Conservation (phyloP, 768 basidiomycete genomes). For the Phallus indusiatus region DNA sequence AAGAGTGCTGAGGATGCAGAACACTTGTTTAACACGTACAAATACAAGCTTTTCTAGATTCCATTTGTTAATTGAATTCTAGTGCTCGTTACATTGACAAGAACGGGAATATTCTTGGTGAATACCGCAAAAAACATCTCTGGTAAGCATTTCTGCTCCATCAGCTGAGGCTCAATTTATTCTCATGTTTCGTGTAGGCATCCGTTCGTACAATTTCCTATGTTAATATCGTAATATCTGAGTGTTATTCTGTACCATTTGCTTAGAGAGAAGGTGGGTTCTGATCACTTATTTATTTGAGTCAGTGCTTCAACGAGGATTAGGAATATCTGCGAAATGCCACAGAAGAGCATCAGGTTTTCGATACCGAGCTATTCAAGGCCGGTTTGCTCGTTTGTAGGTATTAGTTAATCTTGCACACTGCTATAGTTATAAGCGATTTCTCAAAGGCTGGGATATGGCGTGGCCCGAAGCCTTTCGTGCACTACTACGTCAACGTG, state of each 20-base stretch:
- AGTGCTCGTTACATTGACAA: slow-evolving; percentile 9
- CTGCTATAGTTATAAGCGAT: no score
- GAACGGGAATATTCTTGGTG: slow-evolving; percentile 3
- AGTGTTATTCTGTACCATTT: neutral
- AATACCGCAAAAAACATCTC: slow-evolving; percentile 9
- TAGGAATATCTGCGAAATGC: slow-evolving; percentile 7
- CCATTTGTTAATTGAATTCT: neutral
- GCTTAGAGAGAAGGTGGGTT: slow-evolving; percentile 4
- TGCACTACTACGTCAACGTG: slow-evolving; percentile 3
- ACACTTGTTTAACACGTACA: slow-evolving; percentile 8
- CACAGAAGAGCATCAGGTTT: slow-evolving; percentile 6
- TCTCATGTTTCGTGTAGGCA: neutral
- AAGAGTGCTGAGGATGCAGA: slow-evolving; percentile 2
- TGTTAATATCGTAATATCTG: neutral
- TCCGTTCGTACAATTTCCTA: neutral
- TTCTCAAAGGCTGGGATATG: slow-evolving; percentile 6
- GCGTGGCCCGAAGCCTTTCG: slow-evolving; percentile 8
- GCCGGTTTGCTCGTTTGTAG: slow-evolving; percentile 6
- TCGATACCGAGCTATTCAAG: slow-evolving; percentile 6
- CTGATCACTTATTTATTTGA: neutral
- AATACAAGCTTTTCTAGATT: neutral
- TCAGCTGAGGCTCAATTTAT: neutral
- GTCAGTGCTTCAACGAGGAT: neutral
- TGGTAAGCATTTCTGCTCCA: neutral
- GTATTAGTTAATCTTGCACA: neutral